Base-by-base conservation (phyloP, 2,329 filamentous ascomycete species). In the Phyllosticta capitalensis region DNA sequence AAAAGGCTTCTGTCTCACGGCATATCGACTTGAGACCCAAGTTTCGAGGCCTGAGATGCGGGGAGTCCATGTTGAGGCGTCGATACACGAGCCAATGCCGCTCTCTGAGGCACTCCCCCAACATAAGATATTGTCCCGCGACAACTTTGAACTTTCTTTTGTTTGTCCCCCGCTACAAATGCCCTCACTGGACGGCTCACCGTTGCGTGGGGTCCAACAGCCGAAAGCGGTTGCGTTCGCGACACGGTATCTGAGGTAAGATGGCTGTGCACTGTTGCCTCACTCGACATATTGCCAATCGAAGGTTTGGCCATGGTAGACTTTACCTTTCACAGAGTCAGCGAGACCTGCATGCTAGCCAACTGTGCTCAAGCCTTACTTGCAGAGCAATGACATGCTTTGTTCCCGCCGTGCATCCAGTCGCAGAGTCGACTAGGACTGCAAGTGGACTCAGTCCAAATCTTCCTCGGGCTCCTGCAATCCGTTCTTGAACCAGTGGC, bases 401-500 rank as follows among this genome's bases (percentile, higher is more conserved):
- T n/a, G 38, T 26, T 26, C 24, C 4, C 24, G 24, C 24, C 24
- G 24, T 26, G 24, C 24, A 26, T 26, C 24, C 24, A 26, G 17
- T 45, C n/a, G 38, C 38, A 45, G 17, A 38, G n/a, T 45, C 38
- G 38, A n/a, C 4, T n/a, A 6, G 14, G 17, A n/a, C 6, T 2
- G 17, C 38, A 12, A n/a, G 7, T 45, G 14, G 14, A 5, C 4
- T 50, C 50, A 58, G 10, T 52, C 52, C 58, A 26, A 50, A 10
- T 30, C 50, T 20, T 55, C 50, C 28, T 33, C n/a, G 22, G 55
- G 59, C 55, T 61, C 59, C 19, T 30, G 24, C 33, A 61, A 12
- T 4, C 55, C 56, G 30, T 61, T 61, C 38, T 54, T 20, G 6
- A 61, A 58, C 59, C 59, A 58, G 0, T 45, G 20, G 30, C 30